These are phyloP conservation scores for Phallus indusiatus DNA, from an alignment of 768 basidiomycete species.

Conservation along the genomic window DNA sequence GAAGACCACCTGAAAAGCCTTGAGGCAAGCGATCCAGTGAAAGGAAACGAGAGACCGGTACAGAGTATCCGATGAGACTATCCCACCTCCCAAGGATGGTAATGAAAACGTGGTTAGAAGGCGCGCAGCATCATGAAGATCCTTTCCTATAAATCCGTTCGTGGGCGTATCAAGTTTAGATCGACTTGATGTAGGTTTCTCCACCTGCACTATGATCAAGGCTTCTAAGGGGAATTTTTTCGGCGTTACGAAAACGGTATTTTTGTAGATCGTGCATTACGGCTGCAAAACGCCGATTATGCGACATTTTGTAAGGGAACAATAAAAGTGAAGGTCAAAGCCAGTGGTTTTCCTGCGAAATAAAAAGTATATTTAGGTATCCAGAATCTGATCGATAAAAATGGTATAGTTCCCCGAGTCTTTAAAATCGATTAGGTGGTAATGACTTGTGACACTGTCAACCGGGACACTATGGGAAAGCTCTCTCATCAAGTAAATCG, in stretches of 20 bases:
- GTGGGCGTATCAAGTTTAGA: background rate
- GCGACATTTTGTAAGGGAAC: background rate
- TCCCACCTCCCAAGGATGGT: background rate
- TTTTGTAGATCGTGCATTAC: background rate
- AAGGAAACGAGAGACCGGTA: slow-evolving; percentile 7
- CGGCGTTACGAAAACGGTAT: background rate
- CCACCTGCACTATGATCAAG: too few species aligned
- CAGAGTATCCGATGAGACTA: slow-evolving; percentile 4
- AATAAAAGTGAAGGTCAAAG: too few species aligned
- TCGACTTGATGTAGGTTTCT: background rate
- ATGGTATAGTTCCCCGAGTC: too few species aligned
- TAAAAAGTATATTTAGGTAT: too few species aligned
- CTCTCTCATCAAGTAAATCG: too few species aligned
- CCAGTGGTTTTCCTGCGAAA: too few species aligned
- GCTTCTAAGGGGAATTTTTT: background rate
- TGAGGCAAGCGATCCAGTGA: slow-evolving; percentile 9
- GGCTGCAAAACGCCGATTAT: background rate
- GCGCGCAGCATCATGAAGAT: background rate
- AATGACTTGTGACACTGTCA: too few species aligned
- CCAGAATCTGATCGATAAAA: too few species aligned
- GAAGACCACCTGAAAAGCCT: slow-evolving; percentile 4
- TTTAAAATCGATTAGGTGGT: too few species aligned
- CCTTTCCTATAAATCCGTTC: background rate
- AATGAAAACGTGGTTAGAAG: slow-evolving; percentile 1
- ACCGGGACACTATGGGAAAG: too few species aligned